Evolutionary conservation across 345 rosid species (phyloP).

Genomic region (Brassica rapa): DNA sequence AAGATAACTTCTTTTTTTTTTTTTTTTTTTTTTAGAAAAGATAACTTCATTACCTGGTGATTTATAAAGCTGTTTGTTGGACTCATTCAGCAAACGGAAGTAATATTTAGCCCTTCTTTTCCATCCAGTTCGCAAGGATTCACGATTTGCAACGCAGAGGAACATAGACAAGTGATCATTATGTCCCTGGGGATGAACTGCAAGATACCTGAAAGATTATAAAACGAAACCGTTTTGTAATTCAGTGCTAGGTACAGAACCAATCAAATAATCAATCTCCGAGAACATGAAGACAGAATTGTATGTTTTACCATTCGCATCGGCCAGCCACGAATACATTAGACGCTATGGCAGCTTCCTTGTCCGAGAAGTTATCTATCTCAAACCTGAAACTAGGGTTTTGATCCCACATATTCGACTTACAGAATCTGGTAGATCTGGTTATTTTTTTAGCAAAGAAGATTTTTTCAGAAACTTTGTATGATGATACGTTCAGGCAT

Average conservation of each 20-base stretch:
- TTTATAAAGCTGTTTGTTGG: constrained; percentile 16
- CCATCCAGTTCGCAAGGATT: constrained; percentile 4
- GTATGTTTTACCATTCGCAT: constrained; percentile 24
- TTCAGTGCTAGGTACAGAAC: not conserved
- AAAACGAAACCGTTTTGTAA: not conserved
- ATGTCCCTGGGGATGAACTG: not conserved
- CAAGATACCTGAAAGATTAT: not conserved
- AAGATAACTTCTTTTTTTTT: not conserved
- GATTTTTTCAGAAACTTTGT: not conserved
- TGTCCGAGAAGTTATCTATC: constrained; percentile 18
- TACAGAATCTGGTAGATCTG: not conserved
- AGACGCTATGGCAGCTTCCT: not conserved
- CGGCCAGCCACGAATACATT: not conserved
- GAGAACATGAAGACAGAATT: not conserved
- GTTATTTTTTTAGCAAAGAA: not conserved
- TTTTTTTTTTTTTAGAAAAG: too few species aligned
- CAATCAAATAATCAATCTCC: not conserved
- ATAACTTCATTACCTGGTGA: constrained; percentile 9
- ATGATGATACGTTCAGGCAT: not conserved
- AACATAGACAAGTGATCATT: not conserved
- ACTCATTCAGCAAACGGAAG: not conserved
- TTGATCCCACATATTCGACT: not conserved
- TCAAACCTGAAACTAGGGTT: constrained; percentile 3
- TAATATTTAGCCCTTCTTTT: not conserved
- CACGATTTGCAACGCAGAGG: not conserved